Conservation (phyloP, 2,329 filamentous ascomycete genomes). For the Zopfia rhizophila region DNA sequence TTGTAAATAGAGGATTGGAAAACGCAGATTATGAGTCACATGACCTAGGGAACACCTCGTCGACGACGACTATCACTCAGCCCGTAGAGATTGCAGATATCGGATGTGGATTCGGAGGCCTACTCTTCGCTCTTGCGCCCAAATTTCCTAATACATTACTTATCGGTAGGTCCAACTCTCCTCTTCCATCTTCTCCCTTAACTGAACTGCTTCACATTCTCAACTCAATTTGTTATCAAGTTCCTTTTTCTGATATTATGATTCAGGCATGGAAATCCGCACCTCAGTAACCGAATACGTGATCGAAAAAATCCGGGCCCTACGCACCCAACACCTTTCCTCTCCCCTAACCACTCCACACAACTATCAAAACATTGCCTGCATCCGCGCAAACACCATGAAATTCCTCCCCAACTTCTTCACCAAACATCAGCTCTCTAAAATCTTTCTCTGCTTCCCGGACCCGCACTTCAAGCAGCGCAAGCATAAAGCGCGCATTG, state of each 20-base stretch:
- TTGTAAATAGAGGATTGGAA: slow-evolving; percentile 47
- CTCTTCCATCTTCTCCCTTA: background rate
- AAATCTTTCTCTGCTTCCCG: slow-evolving; percentile 98
- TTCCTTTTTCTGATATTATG: background rate
- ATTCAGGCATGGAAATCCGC: slow-evolving; percentile 87
- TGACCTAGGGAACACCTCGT: slow-evolving; percentile 25
- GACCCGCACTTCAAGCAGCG: slow-evolving; percentile 98
- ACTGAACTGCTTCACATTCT: background rate
- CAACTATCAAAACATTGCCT: slow-evolving; percentile 86
- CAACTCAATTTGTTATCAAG: background rate
- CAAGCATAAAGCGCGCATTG: slow-evolving; percentile 97
- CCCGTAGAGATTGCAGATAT: slow-evolving; percentile 95
- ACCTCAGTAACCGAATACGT: slow-evolving; percentile 91
- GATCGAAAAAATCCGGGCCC: slow-evolving; percentile 83
- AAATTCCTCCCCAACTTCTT: slow-evolving; percentile 99
- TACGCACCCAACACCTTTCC: slow-evolving; percentile 72
- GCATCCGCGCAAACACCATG: slow-evolving; percentile 94
- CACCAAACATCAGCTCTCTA: slow-evolving; percentile 78
- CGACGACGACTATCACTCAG: slow-evolving; percentile 61
- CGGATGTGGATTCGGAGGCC: slow-evolving; percentile 93
- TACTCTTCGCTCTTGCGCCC: slow-evolving; percentile 86
- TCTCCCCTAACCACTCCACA: slow-evolving; percentile 43
- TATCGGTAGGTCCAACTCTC: slow-evolving; percentile 68
- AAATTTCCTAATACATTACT: slow-evolving; percentile 83
- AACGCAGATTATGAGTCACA: slow-evolving; percentile 31